Conservation (phyloP, 306 rosid species). For the Cucurbita argyrosperma region DNA sequence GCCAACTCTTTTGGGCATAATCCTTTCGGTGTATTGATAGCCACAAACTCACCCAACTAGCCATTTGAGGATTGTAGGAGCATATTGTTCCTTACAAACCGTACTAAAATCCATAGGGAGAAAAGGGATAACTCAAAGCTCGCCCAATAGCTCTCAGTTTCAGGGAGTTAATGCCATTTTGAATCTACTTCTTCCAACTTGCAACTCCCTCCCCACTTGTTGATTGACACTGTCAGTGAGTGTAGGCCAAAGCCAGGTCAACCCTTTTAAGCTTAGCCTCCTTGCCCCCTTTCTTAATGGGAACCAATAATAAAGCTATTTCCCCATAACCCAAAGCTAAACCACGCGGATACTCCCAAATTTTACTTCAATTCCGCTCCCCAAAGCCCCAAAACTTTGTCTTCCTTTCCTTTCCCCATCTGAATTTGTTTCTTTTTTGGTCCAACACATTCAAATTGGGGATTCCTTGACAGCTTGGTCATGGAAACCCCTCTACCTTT, state of each 20-base stretch:
- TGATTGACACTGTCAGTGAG: slow-evolving; percentile 1
- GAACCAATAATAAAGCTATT: slow-evolving; percentile 13
- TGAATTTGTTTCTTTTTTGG: neutral
- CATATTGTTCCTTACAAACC: neutral
- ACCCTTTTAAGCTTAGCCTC: slow-evolving; percentile 22
- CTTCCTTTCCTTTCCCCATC: neutral
- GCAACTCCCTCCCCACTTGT: slow-evolving; percentile 23
- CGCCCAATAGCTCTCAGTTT: neutral
- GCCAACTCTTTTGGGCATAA: too few species aligned
- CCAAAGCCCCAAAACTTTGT: neutral
- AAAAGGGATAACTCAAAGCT: neutral
- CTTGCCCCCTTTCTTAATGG: slow-evolving; percentile 5
- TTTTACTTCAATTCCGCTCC: neutral
- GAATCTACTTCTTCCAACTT: neutral
- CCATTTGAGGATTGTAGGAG: neutral
- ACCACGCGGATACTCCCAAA: slow-evolving; percentile 5
- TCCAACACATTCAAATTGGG: neutral
- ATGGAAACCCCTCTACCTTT: slow-evolving; percentile 29
- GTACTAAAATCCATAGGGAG: neutral
- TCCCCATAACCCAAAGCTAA: slow-evolving; percentile 14
- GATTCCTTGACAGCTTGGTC: slow-evolving; percentile 38
- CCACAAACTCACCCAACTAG: neutral
- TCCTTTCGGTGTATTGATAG: neutral
- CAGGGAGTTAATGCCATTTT: neutral
- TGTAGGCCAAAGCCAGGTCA: slow-evolving; percentile 25